Evolutionary conservation across 2,329 filamentous ascomycete species (phyloP).

Genomic region (Talaromyces funiculosus): DNA sequence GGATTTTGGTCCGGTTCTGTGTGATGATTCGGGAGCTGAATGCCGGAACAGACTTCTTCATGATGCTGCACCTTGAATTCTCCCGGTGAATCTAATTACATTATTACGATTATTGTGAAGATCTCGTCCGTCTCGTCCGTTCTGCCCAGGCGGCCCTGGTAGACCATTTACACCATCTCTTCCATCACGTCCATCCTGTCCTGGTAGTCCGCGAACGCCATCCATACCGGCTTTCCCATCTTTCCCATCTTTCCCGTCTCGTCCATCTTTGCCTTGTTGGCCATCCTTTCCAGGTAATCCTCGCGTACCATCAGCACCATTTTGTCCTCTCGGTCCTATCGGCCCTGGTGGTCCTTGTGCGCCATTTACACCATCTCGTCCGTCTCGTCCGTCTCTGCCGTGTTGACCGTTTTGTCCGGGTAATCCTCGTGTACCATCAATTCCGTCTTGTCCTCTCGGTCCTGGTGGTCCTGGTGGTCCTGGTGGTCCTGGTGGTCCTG

Average conservation of each 20-base stretch:
- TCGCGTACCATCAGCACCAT: not conserved
- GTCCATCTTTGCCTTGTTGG: not conserved
- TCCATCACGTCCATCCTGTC: constrained; percentile 1
- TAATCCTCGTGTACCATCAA: not conserved
- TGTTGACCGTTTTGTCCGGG: not conserved
- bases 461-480: not conserved
- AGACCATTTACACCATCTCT: not conserved
- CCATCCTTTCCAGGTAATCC: not conserved
- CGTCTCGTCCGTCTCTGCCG: not conserved
- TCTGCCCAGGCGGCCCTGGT: not conserved
- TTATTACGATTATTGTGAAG: not conserved
- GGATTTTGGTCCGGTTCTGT: too few relatives aligned
- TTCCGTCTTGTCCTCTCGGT: not conserved
- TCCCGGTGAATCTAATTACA: not conserved
- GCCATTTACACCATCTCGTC: not conserved
- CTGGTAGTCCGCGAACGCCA: not conserved
- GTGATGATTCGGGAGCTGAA: too few relatives aligned
- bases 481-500: not conserved
- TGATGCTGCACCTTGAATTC: not conserved
- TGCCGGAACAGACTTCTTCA: constrained; percentile 16
- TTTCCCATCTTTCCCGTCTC: not conserved
- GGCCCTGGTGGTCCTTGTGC: not conserved
- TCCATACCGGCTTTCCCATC: not conserved
- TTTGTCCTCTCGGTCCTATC: not conserved
- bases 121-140: not conserved